Percentiles rank a stretch among this genome's conserved stretches.
These are phyloP conservation scores for Fragilaria radians DNA, from an alignment of 108 stramenopile genomes.

Conservation along the genomic window DNA sequence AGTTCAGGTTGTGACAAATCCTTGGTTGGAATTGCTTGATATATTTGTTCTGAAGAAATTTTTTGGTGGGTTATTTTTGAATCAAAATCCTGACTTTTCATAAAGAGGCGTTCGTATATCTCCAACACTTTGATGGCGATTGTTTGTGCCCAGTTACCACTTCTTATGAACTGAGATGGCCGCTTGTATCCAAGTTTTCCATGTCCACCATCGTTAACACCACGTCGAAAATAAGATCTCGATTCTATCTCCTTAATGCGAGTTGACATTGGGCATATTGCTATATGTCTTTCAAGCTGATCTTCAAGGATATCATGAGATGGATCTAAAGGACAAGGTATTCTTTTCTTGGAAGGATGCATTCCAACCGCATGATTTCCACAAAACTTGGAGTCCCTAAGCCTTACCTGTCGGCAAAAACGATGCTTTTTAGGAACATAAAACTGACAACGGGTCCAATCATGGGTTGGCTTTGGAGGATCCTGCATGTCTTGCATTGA, in stretches of 20 bases:
- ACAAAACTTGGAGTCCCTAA: constrained; percentile 29
- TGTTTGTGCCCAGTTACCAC: constrained; percentile 27
- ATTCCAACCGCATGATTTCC: constrained; percentile 27
- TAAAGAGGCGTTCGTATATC: constrained; percentile 50
- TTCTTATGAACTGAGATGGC: background rate
- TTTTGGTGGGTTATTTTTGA: background rate
- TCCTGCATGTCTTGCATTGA: no score
- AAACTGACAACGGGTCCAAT: constrained; percentile 74
- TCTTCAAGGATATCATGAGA: constrained; percentile 71
- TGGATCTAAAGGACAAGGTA: constrained; percentile 84
- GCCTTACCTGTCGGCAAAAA: constrained; percentile 57
- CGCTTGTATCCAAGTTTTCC: constrained; percentile 13
- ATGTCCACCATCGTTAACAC: constrained; percentile 64
- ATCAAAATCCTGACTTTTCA: background rate
- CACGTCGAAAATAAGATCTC: constrained; percentile 36
- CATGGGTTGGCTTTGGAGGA: constrained; percentile 27
- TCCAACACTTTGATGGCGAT: constrained; percentile 50
- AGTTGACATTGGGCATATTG: constrained; percentile 58
- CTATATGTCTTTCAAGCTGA: constrained; percentile 44
- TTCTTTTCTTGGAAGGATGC: constrained; percentile 40
- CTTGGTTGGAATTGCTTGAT: constrained; percentile 36
- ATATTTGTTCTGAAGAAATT: constrained; percentile 40
- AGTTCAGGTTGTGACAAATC: constrained; percentile 55
- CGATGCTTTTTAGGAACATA: constrained; percentile 45
- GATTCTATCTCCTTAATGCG: constrained; percentile 26